Evolutionary conservation across 345 rosid species (phyloP).

Genomic region (Erysimum cheiranthoides): DNA sequence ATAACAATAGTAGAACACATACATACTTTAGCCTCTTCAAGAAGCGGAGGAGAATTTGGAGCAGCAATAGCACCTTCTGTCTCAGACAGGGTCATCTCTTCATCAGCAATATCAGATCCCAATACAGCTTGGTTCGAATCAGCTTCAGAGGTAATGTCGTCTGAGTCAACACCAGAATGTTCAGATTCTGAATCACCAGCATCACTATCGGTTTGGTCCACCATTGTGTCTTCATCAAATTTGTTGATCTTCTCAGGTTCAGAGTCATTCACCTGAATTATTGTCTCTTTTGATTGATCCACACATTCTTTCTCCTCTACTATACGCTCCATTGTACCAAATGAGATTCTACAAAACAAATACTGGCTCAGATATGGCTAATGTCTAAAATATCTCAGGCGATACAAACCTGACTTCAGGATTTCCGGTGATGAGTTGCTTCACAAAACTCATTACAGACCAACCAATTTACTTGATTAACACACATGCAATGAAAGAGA

Average conservation of each 20-base stretch:
- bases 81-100: slow-evolving; percentile 30
- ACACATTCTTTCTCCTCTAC: too few species aligned
- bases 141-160: slow-evolving; percentile 36
- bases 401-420: too few species aligned
- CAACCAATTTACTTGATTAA: slow-evolving; percentile 1
- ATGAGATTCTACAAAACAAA: too few species aligned
- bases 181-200: slow-evolving; percentile 31
- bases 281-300: too few species aligned
- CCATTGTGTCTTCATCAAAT: slow-evolving; percentile 5
- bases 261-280: not conserved
- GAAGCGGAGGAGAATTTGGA: slow-evolving; percentile 16
- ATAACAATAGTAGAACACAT: not conserved
- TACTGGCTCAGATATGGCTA: too few species aligned
- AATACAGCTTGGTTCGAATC: slow-evolving; percentile 39
- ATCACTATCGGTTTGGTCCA: slow-evolving; percentile 1
- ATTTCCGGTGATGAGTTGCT: too few species aligned
- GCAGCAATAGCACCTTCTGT: slow-evolving; percentile 17
- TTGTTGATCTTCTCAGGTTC: slow-evolving; percentile 24
- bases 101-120: slow-evolving; percentile 38
- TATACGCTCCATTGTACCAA: too few species aligned
- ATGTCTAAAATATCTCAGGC: too few species aligned
- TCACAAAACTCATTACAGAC: not conserved
- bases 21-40: slow-evolving; percentile 10
- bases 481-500: not conserved
- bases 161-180: slow-evolving; percentile 21